Evolutionary conservation across 129 eudicot species (phyloP), one percentile per base, ranked within the genome.

Genomic region (Oenanthe sinensis): DNA sequence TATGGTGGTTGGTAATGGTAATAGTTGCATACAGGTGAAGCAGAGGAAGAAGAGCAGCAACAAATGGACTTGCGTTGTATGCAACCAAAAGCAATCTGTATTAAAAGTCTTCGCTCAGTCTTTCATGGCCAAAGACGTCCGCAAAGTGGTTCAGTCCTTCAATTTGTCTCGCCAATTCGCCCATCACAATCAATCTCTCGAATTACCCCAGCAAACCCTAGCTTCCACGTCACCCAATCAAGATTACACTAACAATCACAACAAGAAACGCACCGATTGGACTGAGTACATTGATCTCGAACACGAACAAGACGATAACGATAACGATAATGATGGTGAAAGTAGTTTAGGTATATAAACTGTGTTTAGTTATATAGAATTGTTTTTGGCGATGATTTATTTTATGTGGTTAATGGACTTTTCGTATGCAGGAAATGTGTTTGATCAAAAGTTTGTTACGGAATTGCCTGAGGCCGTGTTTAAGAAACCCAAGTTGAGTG

Each of bases 21-120:
- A 12, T 2, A 10, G 13, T 33, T 30, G 36, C 39, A 40, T 22
- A 33, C 91, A 94, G 97, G 98, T 91, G 87, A 94, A 94, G 88
- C 97, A 94, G 90, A 83, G 89, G 91, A 94, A 89, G 91, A 91
- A 94, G 89, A 85, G 93, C 87, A 94, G 92, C 86, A 89, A 91
- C 87, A 94, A 89, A 75, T 91, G 98, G 97, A 88, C 8, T 67
- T 91, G 98, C 79, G 98, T 83, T 22, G 87, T 94, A 6, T 94
- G 98, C 90, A 88, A 88, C 80, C 75, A 88, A 84, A 91, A 88
- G 71, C 98, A 94, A 69, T 94, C 98, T 3, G 87, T 89, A 1
- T 81, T 86, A 28, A 91, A 90, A 80, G 90, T 94, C 13, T 91
- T 83, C 49, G 88, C 93, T 3, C 89, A 90, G 74, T 89, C 82